Base-by-base conservation (phyloP, 257 asterid genomes). In the Scutellaria galericulata region DNA sequence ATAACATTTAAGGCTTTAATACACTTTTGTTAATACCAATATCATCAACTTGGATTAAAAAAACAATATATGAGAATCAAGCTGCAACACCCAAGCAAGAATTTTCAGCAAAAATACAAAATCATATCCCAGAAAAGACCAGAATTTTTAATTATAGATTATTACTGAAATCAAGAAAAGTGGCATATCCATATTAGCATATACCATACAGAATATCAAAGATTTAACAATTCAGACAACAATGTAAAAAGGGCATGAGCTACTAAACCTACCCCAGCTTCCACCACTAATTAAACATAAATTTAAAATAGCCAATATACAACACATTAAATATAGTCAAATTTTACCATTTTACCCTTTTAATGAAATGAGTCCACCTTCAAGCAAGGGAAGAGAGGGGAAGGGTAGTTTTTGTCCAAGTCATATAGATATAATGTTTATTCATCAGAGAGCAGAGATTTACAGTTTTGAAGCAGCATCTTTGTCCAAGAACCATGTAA, bases 401-500 rank as follows among this genome's bases (percentile, higher is more conserved):
- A 31, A 31, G 37, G 37, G 37, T 31, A 31, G 37, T 31, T 31
- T 31, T 31, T 31, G 37, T 2, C 37, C 37, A 31, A 31, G 37
- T 31, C 4, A 31, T 22, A 22, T 22, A 22, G 37, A 2, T 31
- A 31, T 2, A 2, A 31, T 27, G 40, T 51, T 20, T n/a, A n/a
- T n/a, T n/a, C 53, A 66, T 66, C 67, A 47, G 52, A 47, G 66
- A 12, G 48, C 50, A 61, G 10, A 65, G 20, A 22, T 27, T 73
- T 54, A 79, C 45, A 89, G 88, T 72, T 86, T 71, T 4, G 96
- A 84, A 79, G 91, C 92, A 65, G 98, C 92, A 75, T 86, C 92
- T 72, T 82, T 82, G 80, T 90, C 96, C 84, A 92, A 63, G 75
- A 92, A 92, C 96, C 94, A 90, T 2, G 90, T 84, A 42, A 90